Percentiles rank a stretch among this genome's conserved stretches.
Conservation (phyloP, 2,329 filamentous ascomycete species). For the Rhexocercosporidium sp. region DNA sequence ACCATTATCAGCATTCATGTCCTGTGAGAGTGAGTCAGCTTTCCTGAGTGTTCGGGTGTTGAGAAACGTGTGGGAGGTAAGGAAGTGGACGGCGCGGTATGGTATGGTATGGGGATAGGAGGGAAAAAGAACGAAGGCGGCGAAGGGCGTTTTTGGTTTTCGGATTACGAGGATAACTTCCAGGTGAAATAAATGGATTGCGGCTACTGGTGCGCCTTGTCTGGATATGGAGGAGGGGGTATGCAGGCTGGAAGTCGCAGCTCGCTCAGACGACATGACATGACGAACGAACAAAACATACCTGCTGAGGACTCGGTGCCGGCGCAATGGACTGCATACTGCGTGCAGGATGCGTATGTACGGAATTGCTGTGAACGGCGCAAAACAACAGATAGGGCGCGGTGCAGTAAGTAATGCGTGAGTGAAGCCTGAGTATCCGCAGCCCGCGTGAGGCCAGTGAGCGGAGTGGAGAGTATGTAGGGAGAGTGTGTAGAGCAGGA, state of each 20-base stretch:
- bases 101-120: constrained; percentile 6
- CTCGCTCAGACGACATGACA: constrained; percentile 8
- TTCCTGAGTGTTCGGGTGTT: constrained; percentile 8
- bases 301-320: constrained; percentile 39
- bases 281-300: constrained; percentile 19
- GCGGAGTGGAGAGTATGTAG: no score
- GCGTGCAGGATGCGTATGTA: background rate
- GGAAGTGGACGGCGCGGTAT: constrained; percentile 4
- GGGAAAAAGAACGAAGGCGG: constrained; percentile 18
- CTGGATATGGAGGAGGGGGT: background rate
- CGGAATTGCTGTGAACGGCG: no score
- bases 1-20: constrained; percentile 41
- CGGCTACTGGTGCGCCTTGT: constrained; percentile 7
- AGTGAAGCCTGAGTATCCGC: no score
- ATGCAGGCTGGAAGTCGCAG: constrained; percentile 13
- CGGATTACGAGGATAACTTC: constrained; percentile 19
- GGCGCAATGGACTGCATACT: constrained; percentile 42
- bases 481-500: no score
- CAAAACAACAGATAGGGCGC: no score
- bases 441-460: no score
- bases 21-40: constrained; percentile 41
- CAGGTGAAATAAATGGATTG: background rate
- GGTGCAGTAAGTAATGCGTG: no score
- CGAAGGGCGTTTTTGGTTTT: constrained; percentile 7
- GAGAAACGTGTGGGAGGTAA: background rate